Conservation (phyloP, 2,329 filamentous ascomycete species). For the Penicillium hordei region DNA sequence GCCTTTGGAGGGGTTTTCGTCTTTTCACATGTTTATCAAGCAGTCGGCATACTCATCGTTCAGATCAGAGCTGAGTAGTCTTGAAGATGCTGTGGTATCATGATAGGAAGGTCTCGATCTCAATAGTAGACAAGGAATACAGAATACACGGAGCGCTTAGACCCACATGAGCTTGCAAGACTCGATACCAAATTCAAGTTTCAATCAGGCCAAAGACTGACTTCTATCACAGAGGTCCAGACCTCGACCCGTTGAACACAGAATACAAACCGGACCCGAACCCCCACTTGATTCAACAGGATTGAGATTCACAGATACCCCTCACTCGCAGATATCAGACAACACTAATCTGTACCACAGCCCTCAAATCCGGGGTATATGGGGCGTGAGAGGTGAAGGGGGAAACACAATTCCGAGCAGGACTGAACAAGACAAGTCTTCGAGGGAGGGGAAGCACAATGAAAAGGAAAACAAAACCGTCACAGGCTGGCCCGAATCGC, state of each 20-base stretch:
- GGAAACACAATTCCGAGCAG: slow-evolving; percentile 7
- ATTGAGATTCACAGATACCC: background rate
- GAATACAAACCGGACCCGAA: slow-evolving; percentile 1
- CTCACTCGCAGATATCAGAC: background rate
- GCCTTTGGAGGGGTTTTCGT: background rate
- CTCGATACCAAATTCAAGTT: slow-evolving; percentile 3
- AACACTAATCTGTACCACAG: slow-evolving; percentile 7
- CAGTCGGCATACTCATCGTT: background rate
- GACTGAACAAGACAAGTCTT: slow-evolving; percentile 12
- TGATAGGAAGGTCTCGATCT: background rate
- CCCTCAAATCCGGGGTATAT: slow-evolving; percentile 13
- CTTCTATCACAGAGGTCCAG: background rate
- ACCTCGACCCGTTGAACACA: slow-evolving; percentile 2
- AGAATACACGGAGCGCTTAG: background rate
- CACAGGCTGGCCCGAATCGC: slow-evolving; percentile 18
- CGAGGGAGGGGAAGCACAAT: slow-evolving; percentile 7
- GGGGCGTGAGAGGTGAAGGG: background rate
- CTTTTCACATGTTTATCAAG: background rate
- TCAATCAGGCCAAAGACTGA: background rate
- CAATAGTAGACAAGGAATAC: background rate
- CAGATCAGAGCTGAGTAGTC: background rate
- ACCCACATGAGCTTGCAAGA: background rate
- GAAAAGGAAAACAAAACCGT: slow-evolving; percentile 7
- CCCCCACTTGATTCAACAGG: background rate
- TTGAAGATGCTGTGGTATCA: background rate